phyloP scores from a whole-genome alignment of 768 basidiomycete species.

The Sporobolomyces pararoseus region DNA sequence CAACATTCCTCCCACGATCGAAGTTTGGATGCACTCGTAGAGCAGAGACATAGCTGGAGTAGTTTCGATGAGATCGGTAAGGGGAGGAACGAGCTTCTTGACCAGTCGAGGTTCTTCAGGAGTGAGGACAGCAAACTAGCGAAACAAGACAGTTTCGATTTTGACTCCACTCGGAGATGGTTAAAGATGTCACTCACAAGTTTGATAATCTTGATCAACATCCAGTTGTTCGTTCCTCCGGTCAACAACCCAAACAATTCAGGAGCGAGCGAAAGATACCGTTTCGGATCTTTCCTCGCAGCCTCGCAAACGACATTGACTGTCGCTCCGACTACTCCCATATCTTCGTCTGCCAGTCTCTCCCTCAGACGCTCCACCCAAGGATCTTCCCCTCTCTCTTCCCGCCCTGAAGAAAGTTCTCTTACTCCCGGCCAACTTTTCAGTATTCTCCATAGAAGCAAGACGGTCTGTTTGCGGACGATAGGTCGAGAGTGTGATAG shows the following conservation, averaged over 20 bases:
- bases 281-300: conserved; percentile 69
- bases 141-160: neutral
- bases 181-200: conserved; percentile 57
- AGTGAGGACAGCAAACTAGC: conserved; percentile 83
- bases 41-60: conserved; percentile 91
- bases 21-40: conserved; percentile 97
- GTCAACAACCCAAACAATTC: conserved; percentile 88
- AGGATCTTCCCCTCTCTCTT: conserved; percentile 55
- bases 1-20: conserved; percentile 92
- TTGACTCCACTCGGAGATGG: neutral
- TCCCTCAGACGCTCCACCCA: conserved; percentile 45
- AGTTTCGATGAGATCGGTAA: conserved; percentile 90
- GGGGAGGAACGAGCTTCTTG: conserved; percentile 86
- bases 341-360: conserved; percentile 51
- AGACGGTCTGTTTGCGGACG: conserved; percentile 83
- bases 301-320: conserved; percentile 93
- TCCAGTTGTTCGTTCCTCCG: conserved; percentile 96
- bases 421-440: conserved; percentile 76
- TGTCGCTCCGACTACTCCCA: conserved; percentile 76
- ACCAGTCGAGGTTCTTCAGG: conserved; percentile 90
- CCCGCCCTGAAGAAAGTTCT: conserved; percentile 59
- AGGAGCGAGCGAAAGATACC: conserved; percentile 82
- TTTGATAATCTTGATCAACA: conserved; percentile 98
- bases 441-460: conserved; percentile 75
- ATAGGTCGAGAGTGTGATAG: conserved; percentile 81